phyloP scores from a whole-genome alignment of 2,329 filamentous ascomycete species.

The Dactylonectria estremocensis region DNA sequence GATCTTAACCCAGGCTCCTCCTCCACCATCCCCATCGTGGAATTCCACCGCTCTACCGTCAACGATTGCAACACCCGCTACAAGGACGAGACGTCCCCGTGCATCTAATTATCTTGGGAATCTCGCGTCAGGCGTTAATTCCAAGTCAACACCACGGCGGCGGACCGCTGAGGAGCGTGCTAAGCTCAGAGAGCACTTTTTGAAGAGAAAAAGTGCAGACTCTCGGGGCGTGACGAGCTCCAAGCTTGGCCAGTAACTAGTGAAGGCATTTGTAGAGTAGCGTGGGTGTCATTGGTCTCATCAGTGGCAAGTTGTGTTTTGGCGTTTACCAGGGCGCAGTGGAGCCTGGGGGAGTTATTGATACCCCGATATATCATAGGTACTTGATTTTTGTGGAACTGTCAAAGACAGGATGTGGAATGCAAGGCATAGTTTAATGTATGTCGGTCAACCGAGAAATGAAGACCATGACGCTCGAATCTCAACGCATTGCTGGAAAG shows the following conservation, averaged over 20 bases:
- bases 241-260: slow-evolving; percentile 21
- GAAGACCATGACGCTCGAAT: not conserved
- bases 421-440: not conserved
- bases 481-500: slow-evolving; percentile 36
- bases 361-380: slow-evolving; percentile 2
- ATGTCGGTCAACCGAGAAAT: not conserved
- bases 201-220: slow-evolving; percentile 38
- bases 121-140: slow-evolving; percentile 32
- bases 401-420: not conserved
- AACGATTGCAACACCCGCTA: slow-evolving; percentile 31
- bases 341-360: not conserved
- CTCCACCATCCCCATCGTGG: slow-evolving; percentile 35
- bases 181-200: slow-evolving; percentile 48
- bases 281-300: not conserved
- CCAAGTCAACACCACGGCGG: slow-evolving; percentile 29
- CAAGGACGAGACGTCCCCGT: slow-evolving; percentile 33
- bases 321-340: not conserved
- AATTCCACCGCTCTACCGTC: slow-evolving; percentile 40
- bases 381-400: not conserved
- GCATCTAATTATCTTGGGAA: slow-evolving; percentile 45
- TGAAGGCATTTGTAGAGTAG: not conserved
- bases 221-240: slow-evolving; percentile 31
- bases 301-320: not conserved
- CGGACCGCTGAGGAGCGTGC: slow-evolving; percentile 43
- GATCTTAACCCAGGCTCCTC: slow-evolving; percentile 35